Evolutionary conservation across 225 moss, liverwort and hornwort species (phyloP), one percentile per base, ranked within the genome.

Genomic region (Lunularia cruciata): DNA sequence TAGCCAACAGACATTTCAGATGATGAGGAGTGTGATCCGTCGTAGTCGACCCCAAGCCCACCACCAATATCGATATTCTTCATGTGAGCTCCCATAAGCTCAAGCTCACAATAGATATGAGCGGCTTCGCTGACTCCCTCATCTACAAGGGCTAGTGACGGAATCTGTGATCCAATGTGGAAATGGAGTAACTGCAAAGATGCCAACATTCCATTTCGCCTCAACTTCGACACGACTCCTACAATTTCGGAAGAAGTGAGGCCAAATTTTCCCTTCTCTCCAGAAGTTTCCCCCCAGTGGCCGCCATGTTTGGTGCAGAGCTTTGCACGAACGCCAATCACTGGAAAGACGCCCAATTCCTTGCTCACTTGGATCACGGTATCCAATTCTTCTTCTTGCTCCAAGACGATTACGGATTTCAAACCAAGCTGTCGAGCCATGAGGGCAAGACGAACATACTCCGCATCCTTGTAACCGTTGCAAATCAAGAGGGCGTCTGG

Each of bases 151-250:
- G 76, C 73, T 13, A 96, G 73, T 0, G 96, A 95, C 0, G 95
- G 92, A 18, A 95, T 92, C 76, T 95, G 95, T 0, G 95, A 95
- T 4, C 95, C 95, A 46, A 95, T 95, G 74, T 95, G 95, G 47
- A 92, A 95, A 57, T 95, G 95, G 0, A 95, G 78, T 6, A 95
- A 74, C 81, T 95, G 85, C 46, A 95, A 69, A 30, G 85, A 84
- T 35, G 87, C 80, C 42, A 92, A 25, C 92, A 90, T 92, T 18
- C 79, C 77, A 9, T 12, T 75, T 12, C 77, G 76, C 78, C 81
- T 71, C 40, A 95, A 28, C n/a, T 78, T 77, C 48, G 80, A 83
- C 43, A 95, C 90, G 31, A 95, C 85, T 31, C 80, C 78, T 14
- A 92, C 89, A 52, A 95, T 92, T 77, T 92, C 92, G 12, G 85